Percentiles rank a stretch among this genome's conserved stretches.
These are phyloP conservation scores for Epichloe uncinata DNA, from an alignment of 2,329 filamentous ascomycete genomes.

Conservation along the genomic window DNA sequence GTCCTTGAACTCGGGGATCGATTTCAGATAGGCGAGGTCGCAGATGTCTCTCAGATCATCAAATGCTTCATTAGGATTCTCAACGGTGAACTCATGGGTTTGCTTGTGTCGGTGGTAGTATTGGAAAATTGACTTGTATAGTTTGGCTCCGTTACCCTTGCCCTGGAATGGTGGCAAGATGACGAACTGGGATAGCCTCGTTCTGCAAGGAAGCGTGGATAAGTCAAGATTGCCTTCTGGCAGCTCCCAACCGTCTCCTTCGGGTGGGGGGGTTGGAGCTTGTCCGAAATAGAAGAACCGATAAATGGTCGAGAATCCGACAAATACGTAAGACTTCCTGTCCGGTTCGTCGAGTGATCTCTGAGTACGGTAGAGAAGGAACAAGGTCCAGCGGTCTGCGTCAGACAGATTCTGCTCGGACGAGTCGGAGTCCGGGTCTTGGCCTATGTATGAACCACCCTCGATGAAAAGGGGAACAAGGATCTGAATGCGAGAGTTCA, in stretches of 20 bases:
- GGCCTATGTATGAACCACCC: slow-evolving; percentile 63
- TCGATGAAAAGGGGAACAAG: slow-evolving; percentile 83
- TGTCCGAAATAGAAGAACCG: slow-evolving; percentile 57
- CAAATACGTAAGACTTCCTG: slow-evolving; percentile 59
- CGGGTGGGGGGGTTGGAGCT: slow-evolving; percentile 29
- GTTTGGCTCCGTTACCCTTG: slow-evolving; percentile 61
- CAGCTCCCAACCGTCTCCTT: slow-evolving; percentile 30
- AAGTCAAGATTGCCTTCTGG: slow-evolving; percentile 33
- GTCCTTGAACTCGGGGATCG: slow-evolving; percentile 40
- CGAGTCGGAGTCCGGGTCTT: slow-evolving; percentile 34
- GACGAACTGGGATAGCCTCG: slow-evolving; percentile 85
- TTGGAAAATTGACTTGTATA: slow-evolving; percentile 71
- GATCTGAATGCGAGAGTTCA: slow-evolving; percentile 73
- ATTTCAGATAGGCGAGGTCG: slow-evolving; percentile 53
- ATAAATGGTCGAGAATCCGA: slow-evolving; percentile 85
- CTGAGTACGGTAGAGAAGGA: slow-evolving; percentile 65
- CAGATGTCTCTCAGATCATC: slow-evolving; percentile 66
- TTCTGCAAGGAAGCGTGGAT: slow-evolving; percentile 56
- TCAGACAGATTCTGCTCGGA: slow-evolving; percentile 56
- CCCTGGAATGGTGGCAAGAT: slow-evolving; percentile 80
- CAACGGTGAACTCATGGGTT: slow-evolving; percentile 76
- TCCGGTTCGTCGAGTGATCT: slow-evolving; percentile 24
- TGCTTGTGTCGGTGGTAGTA: slow-evolving; percentile 52
- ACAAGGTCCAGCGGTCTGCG: slow-evolving; percentile 81
- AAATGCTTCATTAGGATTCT: slow-evolving; percentile 83